Evolutionary conservation across 768 basidiomycete genomes (phyloP).

Genomic region (Mrakia blollopis): DNA sequence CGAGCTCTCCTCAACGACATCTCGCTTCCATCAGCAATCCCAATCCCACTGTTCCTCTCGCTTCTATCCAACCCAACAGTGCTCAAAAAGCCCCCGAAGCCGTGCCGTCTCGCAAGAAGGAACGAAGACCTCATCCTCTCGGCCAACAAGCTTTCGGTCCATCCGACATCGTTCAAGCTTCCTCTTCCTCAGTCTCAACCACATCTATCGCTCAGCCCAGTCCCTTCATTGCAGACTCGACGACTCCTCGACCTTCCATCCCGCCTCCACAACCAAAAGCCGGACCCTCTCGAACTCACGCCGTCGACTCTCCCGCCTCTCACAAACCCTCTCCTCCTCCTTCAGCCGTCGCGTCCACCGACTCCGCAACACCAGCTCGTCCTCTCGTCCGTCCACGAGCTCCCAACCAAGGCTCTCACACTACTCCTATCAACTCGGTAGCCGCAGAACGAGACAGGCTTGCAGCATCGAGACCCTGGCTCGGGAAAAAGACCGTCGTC

Average conservation of each 20-base stretch:
- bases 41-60: not conserved
- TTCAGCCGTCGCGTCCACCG: not conserved
- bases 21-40: not conserved
- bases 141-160: constrained; percentile 6
- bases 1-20: not conserved
- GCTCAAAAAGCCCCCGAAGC: not conserved
- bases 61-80: not conserved
- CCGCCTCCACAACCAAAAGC: not conserved
- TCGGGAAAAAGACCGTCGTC: constrained; percentile 2
- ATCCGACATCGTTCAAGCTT: not conserved
- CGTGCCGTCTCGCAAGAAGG: not conserved
- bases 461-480: not conserved
- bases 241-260: not conserved
- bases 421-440: not conserved
- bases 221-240: not conserved
- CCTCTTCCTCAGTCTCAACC: not conserved
- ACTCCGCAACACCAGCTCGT: not conserved
- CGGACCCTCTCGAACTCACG: not conserved
- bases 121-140: not conserved
- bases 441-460: not conserved
- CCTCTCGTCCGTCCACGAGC: not conserved
- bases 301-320: not conserved
- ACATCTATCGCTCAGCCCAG: not conserved
- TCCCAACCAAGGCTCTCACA: not conserved
- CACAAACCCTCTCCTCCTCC: not conserved